Evolutionary conservation across 176 grass and related monocot species (phyloP), one percentile per base, ranked within the genome.

Genomic region (Areca catechu): DNA sequence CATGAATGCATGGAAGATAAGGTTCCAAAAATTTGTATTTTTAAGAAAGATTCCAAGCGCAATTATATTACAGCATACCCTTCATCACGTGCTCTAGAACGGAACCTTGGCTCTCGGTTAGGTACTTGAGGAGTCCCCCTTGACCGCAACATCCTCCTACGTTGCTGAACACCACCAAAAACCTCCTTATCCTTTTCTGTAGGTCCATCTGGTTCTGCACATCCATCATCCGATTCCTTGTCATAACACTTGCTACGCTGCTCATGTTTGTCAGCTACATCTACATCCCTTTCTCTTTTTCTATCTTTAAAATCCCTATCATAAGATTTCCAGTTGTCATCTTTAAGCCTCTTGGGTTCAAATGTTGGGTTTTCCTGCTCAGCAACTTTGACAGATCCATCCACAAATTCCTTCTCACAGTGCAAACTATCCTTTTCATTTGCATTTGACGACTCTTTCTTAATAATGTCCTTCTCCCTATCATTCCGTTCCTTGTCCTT

Each of bases 111-210:
- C 60, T 97, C 86, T 22, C 80, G 80, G 54, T 90, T 83, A 51
- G 86, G 58, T 47, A 68, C 58, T 77, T 90, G 83, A 71, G 80
- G 53, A 69, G 74, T 79, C 25, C 75, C 85, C 63, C 86, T 95
- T 21, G 90, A 51, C 22, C 79, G 63, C 5, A 75, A 55, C 74
- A 89, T 76, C 30, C 86, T 85, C 74, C 64, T 78, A 25, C 79
- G 74, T 34, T 73, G 68, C 54, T 85, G 86, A 17, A 82, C 57
- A 67, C 68, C 82, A 73, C 79, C 77, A 77, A 86, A 90, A 52
- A 23, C 65, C 62, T 90, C 86, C 65, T 96, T 90, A 48, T 90
- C 86, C 71, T 96, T 96, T 56, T 96, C 92, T 50, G 53, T 66
- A 76, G 34, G 1, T 37, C 50, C 65, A 37, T 90, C 92, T 17